Evolutionary conservation across 495 filamentous ascomycete genomes (phyloP).

Genomic region (Penicillium lagena): DNA sequence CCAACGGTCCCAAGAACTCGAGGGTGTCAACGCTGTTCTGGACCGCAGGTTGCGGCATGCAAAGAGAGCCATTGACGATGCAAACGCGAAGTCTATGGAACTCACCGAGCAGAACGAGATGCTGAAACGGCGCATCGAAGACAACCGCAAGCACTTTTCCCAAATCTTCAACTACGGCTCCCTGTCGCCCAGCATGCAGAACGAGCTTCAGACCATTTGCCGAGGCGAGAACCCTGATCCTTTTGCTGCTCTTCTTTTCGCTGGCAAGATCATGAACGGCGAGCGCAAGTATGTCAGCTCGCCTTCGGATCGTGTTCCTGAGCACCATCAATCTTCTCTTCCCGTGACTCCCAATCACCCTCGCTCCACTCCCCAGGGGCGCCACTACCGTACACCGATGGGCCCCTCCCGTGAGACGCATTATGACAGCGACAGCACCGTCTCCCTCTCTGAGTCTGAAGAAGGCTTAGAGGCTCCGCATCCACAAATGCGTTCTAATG

Average conservation of each 20-base stretch:
- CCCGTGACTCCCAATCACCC: slow-evolving; percentile 63
- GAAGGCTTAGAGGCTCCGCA: slow-evolving; percentile 10
- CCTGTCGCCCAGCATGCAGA: slow-evolving; percentile 33
- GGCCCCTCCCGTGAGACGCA: slow-evolving; percentile 43
- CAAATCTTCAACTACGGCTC: slow-evolving; percentile 53
- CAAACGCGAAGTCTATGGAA: slow-evolving; percentile 36
- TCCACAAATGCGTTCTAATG: slow-evolving; percentile 13
- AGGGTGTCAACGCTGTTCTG: slow-evolving; percentile 57
- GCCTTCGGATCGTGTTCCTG: slow-evolving; percentile 31
- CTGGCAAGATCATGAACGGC: slow-evolving; percentile 58
- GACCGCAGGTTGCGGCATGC: slow-evolving; percentile 62
- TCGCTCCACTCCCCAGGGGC: slow-evolving; percentile 34
- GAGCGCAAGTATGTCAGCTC: too few species aligned
- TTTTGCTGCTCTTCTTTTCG: slow-evolving; percentile 72
- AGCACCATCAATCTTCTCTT: slow-evolving; percentile 60
- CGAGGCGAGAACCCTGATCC: slow-evolving; percentile 42
- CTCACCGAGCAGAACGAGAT: slow-evolving; percentile 66
- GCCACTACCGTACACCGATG: slow-evolving; percentile 50
- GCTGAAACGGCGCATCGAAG: slow-evolving; percentile 73
- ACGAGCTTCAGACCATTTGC: slow-evolving; percentile 39
- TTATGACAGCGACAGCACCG: slow-evolving; percentile 75
- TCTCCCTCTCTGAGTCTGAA: slow-evolving; percentile 67
- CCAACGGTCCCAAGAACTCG: slow-evolving; percentile 50
- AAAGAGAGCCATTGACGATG: slow-evolving; percentile 71
- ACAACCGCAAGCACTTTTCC: slow-evolving; percentile 80